Evolutionary conservation across 257 asterid genomes (phyloP).

Genomic region (Asclepias syriaca): DNA sequence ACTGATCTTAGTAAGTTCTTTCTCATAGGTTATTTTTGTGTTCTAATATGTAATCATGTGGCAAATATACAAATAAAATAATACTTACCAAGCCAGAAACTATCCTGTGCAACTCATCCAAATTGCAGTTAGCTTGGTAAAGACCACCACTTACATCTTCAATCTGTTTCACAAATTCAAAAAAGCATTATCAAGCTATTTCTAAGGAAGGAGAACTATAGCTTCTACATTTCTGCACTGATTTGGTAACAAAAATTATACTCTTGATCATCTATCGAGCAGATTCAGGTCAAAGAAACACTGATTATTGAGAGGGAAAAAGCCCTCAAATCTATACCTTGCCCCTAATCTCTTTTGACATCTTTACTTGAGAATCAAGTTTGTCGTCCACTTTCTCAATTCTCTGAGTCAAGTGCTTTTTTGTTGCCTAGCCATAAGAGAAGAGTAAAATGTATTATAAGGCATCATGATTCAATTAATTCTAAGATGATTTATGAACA

Average conservation of each 20-base stretch:
- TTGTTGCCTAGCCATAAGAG: slow-evolving; percentile 54
- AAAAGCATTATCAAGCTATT: slow-evolving; percentile 1
- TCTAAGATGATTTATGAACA: not conserved
- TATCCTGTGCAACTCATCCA: slow-evolving; percentile 46
- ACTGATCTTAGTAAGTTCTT: not conserved
- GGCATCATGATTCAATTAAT: not conserved
- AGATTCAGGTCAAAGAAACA: not conserved
- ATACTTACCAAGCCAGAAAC: slow-evolving; percentile 73
- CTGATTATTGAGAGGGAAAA: not conserved
- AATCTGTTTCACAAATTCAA: slow-evolving; percentile 39
- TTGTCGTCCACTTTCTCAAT: slow-evolving; percentile 89
- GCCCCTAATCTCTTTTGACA: slow-evolving; percentile 60
- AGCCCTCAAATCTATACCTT: slow-evolving; percentile 41
- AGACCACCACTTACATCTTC: slow-evolving; percentile 50
- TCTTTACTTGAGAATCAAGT: slow-evolving; percentile 81
- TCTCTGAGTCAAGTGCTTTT: slow-evolving; percentile 88
- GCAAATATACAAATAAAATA: not conserved
- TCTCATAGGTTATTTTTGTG: not conserved
- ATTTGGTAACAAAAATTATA: not conserved
- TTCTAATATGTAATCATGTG: not conserved
- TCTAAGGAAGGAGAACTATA: not conserved
- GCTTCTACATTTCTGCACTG: not conserved
- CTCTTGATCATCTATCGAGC: not conserved
- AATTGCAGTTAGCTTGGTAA: slow-evolving; percentile 42
- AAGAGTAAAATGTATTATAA: slow-evolving; percentile 8